A percentile compares a stretch with the other conserved stretches of the same genome.
These are phyloP conservation scores for Xylariaceae sp. DNA, from an alignment of 2,329 filamentous ascomycete species.

Conservation along the genomic window DNA sequence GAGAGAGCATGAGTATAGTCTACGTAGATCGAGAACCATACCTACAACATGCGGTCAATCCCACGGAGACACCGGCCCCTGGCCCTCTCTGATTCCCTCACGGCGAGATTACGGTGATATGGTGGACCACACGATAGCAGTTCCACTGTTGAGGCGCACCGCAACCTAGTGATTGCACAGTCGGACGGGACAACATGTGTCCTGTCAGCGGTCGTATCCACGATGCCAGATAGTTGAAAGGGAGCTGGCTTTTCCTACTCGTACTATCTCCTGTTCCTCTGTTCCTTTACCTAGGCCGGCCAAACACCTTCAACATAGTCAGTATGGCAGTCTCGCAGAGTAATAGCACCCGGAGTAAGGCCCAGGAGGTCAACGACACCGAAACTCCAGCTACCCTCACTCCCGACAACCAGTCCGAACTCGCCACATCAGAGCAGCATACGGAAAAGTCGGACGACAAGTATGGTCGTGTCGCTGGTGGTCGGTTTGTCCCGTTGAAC, in stretches of 20 bases:
- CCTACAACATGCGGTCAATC: too few relatives aligned
- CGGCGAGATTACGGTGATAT: constrained; percentile 16
- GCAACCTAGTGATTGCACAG: background rate
- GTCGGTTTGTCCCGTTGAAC: constrained; percentile 29
- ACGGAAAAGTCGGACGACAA: constrained; percentile 4
- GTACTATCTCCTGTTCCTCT: background rate
- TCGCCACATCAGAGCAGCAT: background rate
- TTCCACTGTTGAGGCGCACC: background rate
- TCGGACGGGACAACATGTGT: background rate
- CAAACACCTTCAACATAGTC: background rate
- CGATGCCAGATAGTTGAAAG: background rate
- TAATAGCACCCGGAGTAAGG: background rate
- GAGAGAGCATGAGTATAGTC: too few relatives aligned
- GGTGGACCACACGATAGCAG: constrained; percentile 10
- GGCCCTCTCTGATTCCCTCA: background rate
- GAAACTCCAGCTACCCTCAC: constrained; percentile 1
- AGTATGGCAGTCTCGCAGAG: constrained; percentile 1
- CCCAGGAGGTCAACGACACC: background rate
- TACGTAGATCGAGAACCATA: too few relatives aligned
- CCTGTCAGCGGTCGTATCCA: background rate
- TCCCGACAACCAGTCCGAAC: constrained; percentile 1
- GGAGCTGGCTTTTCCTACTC: background rate
- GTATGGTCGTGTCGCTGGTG: constrained; percentile 34
- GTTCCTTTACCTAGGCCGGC: background rate
- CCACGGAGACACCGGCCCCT: too few relatives aligned